Base-by-base conservation (phyloP, 768 basidiomycete genomes). In the Coprinopsis strossmayeri region DNA sequence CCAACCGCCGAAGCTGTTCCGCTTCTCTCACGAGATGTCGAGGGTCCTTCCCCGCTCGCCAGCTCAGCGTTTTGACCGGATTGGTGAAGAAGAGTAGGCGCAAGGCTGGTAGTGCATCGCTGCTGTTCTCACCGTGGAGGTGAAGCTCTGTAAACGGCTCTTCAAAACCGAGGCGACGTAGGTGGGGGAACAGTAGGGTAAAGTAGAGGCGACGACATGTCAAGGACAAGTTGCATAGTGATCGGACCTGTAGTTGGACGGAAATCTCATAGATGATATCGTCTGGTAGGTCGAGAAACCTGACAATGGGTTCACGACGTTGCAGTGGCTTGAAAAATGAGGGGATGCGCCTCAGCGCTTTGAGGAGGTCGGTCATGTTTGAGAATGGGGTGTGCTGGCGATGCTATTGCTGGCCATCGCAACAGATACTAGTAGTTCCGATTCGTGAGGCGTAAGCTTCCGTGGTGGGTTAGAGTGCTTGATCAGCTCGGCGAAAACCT, bases 221-320 rank as follows among this genome's bases (percentile, higher is more conserved):
- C 40, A 49, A 26, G 2, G 48, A 42, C 3, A 49, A 32, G 40
- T 49, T 49, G 48, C 48, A 49, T 11, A 49, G 48, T 21, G 48
- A 42, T 17, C 48, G 48, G 18, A 49, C 41, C 12, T 35, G 25
- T 18, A 49, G 48, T 24, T 43, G 48, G 39, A 20, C 2, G 13
- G 18, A 25, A 25, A 49, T 49, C 27, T 49, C 48, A 35, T 49
- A 43, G 27, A 49, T 41, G 13, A 49, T 42, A 41, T 49, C 48
- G 27, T 49, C 48, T 4, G 48, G 48, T 3, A 49, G 41, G 32
- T 49, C 48, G 15, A 43, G 39, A 26, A 49, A 49, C 15, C 30
- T 24, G 23, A 39, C 13, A 9, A 21, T 11, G n/a, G 25, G 24
- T 26, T 26, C 23, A 9, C 23, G 37, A n/a, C 5, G 13, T 12